Conservation (phyloP, 257 asterid genomes). For the Pogostemon cablin region DNA sequence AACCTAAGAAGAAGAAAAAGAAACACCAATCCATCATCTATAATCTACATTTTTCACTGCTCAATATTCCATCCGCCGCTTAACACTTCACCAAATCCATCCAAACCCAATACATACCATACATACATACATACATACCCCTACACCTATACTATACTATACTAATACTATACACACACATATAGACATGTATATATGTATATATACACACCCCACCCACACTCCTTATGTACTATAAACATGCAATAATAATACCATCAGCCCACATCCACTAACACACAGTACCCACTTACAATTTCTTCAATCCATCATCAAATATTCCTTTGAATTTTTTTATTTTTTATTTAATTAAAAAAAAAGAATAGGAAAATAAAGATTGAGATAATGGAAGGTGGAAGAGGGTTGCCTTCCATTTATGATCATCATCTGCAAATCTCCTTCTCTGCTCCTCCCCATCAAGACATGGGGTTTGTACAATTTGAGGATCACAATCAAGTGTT, state of each 20-base stretch:
- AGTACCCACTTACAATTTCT: conserved; percentile 18
- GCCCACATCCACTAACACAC: conserved; percentile 36
- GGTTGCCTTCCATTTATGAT: conserved; percentile 51
- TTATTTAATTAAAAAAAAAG: neutral
- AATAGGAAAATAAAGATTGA: neutral
- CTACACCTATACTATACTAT: too few species aligned
- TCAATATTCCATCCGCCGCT: conserved; percentile 41
- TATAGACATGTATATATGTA: neutral
- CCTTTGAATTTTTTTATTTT: conserved; percentile 20
- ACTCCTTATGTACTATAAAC: conserved; percentile 40
- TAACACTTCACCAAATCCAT: conserved; percentile 49
- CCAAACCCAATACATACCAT: neutral
- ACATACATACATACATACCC: neutral
- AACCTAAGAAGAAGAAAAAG: conserved; percentile 1
- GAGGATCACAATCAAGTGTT: conserved; percentile 63
- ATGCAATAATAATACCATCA: conserved; percentile 52
- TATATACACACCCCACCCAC: conserved; percentile 32
- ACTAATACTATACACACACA: too few species aligned
- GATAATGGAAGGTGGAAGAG: conserved; percentile 70
- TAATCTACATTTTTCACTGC: conserved; percentile 32
- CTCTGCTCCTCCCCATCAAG: conserved; percentile 40
- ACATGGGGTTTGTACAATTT: conserved; percentile 76
- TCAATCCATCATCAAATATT: conserved; percentile 42
- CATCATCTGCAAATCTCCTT: conserved; percentile 50
- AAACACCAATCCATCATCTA: conserved; percentile 31